Base-by-base conservation (phyloP, 331 rosid genomes). In the Stylosanthes scabra region DNA sequence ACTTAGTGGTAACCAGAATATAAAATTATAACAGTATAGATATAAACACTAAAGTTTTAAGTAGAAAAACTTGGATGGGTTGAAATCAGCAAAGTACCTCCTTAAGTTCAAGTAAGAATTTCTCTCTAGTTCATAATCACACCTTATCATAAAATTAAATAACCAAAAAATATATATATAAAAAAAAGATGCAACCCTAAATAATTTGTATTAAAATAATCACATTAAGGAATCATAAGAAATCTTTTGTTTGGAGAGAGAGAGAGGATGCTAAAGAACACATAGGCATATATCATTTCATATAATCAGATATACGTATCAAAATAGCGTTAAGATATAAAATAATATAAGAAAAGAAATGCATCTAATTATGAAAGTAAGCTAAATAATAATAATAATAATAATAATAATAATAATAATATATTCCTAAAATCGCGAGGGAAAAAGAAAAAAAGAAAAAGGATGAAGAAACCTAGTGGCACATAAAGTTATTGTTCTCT, bases 321-420 rank as follows among this genome's bases (percentile, higher is more conserved):
- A 72, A 58, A 40, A 40, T 72, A 66, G 11, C 34, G 60, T 46
- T 58, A 46, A 4, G 45, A 55, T 29, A 64, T 63, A 66, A 29
- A 64, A 57, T 44, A 41, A 42, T n/a, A 59, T 29, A 59, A 69
- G 67, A 72, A 49, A 66, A 74, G 60, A 72, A 50, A 46, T 39
- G 59, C 10, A 61, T 68, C 65, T 56, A 31, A 14, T 63, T 25
- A 55, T 55, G 34, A 60, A 68, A 12, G 41, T 6, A 13, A 52
- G 42, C 28, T 50, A 57, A 39, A 14, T 14, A 51, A 55, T 9
- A 14, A n/a, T 39, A 55, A n/a, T 59, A 44, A 56, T 40, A 15
- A 66, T 31, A 34, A 34, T 34, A 34, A 34, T 34, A 34, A 34
- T 59, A 45, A 56, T 40, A 15, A 66, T 61, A 59, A 29, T 13